Evolutionary conservation across 768 basidiomycete species (phyloP), one percentile per base, ranked within the genome.

Genomic region (Rhodosporidiobolus sp.): DNA sequence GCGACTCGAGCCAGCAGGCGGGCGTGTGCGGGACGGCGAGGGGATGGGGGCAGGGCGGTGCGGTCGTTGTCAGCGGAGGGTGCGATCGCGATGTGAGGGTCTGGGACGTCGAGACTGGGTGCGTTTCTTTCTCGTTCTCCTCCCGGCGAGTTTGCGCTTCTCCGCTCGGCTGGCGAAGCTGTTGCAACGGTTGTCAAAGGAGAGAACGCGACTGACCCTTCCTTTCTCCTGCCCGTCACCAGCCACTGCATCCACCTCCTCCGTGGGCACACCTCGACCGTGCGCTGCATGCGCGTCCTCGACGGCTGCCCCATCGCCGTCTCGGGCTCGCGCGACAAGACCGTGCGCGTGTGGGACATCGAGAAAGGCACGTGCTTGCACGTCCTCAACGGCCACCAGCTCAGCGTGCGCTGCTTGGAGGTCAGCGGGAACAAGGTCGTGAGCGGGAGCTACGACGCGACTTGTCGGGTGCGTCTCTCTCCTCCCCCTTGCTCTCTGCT

Each of bases 361-460:
- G 90, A 92, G 80, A 85, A 84, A 20, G 95, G 95, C 0, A 63
- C 57, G 4, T 61, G 76, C 9, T 62, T 84, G 10, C 83, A 85
- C 57, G 83, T 88, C 12, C 83, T 99, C 45, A 81, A 83, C 28
- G 95, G 95, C 0, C 95, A 99, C 79, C 82, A 83, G 35, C 83
- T 86, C 53, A 92, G 90, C 76, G 94, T 98, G 22, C 83, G 95
- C 57, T 92, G 92, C 79, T 82, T 97, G 43, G 95, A 97, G 80
- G 88, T 94, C 19, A 89, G 87, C 76, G 95, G 92, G 34, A 88
- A 88, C 73, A 85, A 83, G 76, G 89, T 89, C 20, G 94, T 94
- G 49, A 94, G 91, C 76, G 95, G 94, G 46, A 94, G 93, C 79
- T 98, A 99, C 80, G 95, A 99, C 80, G 84, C 86, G 56, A 94